Evolutionary conservation across 306 rosid species (phyloP).

Genomic region (Vigna unguiculata): DNA sequence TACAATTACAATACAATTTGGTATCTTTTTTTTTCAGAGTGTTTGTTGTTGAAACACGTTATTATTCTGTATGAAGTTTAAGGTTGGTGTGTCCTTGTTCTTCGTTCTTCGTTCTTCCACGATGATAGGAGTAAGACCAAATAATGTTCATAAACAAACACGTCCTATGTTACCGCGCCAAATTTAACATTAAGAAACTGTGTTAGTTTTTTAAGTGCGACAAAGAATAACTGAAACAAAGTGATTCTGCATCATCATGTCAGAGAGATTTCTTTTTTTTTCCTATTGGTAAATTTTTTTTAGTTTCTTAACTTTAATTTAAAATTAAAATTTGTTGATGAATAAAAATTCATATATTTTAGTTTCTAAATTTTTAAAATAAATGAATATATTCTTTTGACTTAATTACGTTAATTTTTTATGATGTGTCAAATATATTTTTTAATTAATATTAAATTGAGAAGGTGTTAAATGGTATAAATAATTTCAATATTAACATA

Average conservation of each 20-base stretch:
- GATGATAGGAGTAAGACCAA: neutral
- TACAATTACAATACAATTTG: conserved; percentile 5
- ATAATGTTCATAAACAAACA: conserved; percentile 4
- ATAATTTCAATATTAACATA: no score
- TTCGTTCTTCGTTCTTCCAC: neutral
- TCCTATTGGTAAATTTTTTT: no score
- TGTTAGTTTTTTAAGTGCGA: neutral
- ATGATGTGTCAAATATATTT: no score
- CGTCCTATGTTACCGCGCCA: neutral
- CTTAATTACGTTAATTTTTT: no score
- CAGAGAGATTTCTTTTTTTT: neutral
- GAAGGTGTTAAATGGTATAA: no score
- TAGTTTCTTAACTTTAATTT: no score
- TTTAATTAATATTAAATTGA: no score
- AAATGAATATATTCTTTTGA: no score
- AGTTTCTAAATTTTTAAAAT: no score
- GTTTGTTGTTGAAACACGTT: neutral
- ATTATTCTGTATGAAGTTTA: neutral
- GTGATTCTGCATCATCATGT: neutral
- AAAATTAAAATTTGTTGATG: no score
- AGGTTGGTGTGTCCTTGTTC: neutral
- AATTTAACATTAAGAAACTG: neutral
- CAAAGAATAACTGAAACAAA: neutral
- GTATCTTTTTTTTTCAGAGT: neutral
- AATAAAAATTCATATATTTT: no score